Conservation (phyloP, 164 flowering plant species). For the Magnolia sinica region DNA sequence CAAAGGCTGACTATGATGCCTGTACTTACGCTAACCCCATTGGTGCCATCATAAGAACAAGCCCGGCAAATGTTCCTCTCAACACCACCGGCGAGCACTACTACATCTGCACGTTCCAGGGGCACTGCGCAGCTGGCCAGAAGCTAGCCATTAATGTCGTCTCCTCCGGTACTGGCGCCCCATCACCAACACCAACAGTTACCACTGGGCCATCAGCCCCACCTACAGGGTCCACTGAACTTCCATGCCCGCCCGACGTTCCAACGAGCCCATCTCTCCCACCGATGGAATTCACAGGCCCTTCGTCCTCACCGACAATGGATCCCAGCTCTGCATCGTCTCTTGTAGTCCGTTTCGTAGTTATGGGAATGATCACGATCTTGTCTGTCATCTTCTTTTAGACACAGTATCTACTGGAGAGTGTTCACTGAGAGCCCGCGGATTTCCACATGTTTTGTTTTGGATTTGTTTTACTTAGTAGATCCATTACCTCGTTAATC, state of each 20-base stretch:
- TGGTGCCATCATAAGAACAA: background rate
- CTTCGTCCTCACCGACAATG: background rate
- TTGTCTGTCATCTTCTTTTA: background rate
- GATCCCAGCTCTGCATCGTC: background rate
- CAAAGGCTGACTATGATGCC: conserved; percentile 21
- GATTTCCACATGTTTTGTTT: no score
- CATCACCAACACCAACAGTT: background rate
- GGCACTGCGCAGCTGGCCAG: conserved; percentile 27
- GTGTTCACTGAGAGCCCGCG: no score
- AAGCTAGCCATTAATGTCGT: conserved; percentile 15
- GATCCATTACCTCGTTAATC: no score
- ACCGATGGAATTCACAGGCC: background rate
- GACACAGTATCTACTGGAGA: background rate
- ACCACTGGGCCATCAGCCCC: background rate
- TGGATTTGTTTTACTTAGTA: no score
- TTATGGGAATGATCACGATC: background rate
- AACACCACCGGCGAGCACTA: conserved; percentile 24
- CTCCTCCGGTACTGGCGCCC: background rate
- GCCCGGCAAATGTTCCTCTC: conserved; percentile 25
- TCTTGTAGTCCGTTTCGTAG: background rate
- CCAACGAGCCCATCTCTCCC: background rate
- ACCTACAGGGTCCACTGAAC: background rate
- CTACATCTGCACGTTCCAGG: conserved; percentile 28
- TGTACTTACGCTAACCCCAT: conserved; percentile 20
- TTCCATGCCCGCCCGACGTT: background rate